phyloP scores from a whole-genome alignment of 2,329 filamentous ascomycete genomes.

The Claviceps pazoutovae region DNA sequence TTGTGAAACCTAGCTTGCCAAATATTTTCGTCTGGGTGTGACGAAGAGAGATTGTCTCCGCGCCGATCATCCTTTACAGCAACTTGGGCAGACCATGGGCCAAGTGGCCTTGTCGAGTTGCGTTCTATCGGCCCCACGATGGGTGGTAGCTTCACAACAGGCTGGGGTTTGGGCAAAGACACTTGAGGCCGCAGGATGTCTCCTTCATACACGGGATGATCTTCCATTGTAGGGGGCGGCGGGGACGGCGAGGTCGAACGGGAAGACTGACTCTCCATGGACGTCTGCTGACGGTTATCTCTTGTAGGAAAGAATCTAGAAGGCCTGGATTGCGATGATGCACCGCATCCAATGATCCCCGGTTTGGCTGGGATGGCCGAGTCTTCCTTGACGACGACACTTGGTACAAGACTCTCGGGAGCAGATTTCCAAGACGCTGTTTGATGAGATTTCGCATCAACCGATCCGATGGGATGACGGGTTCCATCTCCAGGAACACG shows the following conservation, averaged over 20 bases:
- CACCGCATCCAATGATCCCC: slow-evolving; percentile 17
- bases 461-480: slow-evolving; percentile 13
- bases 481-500: slow-evolving; percentile 24
- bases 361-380: slow-evolving; percentile 9
- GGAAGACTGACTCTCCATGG: slow-evolving; percentile 21
- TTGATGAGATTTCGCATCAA: slow-evolving; percentile 16
- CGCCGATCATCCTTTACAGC: slow-evolving; percentile 18
- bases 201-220: slow-evolving; percentile 60
- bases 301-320: slow-evolving; percentile 50
- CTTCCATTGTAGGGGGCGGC: slow-evolving; percentile 55
- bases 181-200: slow-evolving; percentile 53
- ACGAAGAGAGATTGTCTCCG: slow-evolving; percentile 10
- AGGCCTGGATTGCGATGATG: slow-evolving; percentile 32
- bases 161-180: slow-evolving; percentile 53
- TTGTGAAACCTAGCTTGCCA: slow-evolving; percentile 82
- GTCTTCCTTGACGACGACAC: slow-evolving; percentile 11
- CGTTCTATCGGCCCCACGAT: slow-evolving; percentile 15
- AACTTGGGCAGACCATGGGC: slow-evolving; percentile 23
- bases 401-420: slow-evolving; percentile 13
- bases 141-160: slow-evolving; percentile 71
- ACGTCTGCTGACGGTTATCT: slow-evolving; percentile 31
- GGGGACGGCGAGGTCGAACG: slow-evolving; percentile 49
- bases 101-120: slow-evolving; percentile 13
- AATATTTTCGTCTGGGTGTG: slow-evolving; percentile 22
- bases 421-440: slow-evolving; percentile 17